Base-by-base conservation (phyloP, 2,329 filamentous ascomycete genomes). In the Verruconis gallopava region DNA sequence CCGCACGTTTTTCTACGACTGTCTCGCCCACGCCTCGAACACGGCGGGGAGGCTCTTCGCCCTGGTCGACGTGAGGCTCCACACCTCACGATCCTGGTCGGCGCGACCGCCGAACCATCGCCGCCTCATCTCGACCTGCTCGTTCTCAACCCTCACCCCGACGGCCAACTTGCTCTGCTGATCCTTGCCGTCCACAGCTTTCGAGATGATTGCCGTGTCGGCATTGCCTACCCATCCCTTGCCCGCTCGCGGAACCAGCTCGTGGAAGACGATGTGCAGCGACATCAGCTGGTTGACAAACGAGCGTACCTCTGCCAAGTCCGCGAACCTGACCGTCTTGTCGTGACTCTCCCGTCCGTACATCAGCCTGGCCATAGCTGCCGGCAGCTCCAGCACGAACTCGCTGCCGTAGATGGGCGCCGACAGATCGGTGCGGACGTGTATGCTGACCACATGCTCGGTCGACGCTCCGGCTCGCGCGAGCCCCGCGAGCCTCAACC, bases 351-450 rank as follows among this genome's bases (percentile, higher is more conserved):
- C 25, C 6, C 9, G 25, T 30, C 41, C 41, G 21, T 28, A 37
- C 3, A 25, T 17, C 13, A 39, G 14, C 34, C 21, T 43, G 13
- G 34, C 41, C 4, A 43, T 14, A 11, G 19, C 2, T 21, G 18
- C 20, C 5, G 42, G 37, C n/a, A 44, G 19, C 19, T 40, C 4
- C 13, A 44, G 21, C 9, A 28, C n/a, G 18, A 42, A 44, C 22
- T 44, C 42, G 14, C 37, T 42, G 2, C 42, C 42, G 13, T 42
- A 44, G 14, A 21, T 19, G 18, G 30, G 37, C 18, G 37, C 37
- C 19, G 13, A 19, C 3, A 44, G 37, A 19, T 44, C 21, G 9
- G 42, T 44, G 11, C 14, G 19, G 9, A 42, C 22, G 13, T 34
- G 20, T 4, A 42, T 6, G 17, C 15, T 21, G 37, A 44, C 25